A percentile compares a stretch with the other conserved stretches of the same genome.
phyloP scores from a whole-genome alignment of 306 rosid species.

The Begonia peltatifolia region DNA sequence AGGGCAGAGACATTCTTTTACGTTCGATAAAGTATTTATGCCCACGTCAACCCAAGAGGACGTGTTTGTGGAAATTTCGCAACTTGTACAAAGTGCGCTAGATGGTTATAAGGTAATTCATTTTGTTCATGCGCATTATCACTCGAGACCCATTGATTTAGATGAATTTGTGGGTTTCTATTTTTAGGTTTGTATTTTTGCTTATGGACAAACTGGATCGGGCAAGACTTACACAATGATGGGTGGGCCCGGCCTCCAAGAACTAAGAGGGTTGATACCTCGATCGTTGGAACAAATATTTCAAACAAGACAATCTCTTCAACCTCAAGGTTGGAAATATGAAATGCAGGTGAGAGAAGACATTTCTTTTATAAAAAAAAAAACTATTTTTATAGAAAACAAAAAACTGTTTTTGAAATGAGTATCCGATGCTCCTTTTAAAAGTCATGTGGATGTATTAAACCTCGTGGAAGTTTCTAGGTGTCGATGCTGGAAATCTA shows the following conservation, averaged over 20 bases:
- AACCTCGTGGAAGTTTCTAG: conserved; percentile 10
- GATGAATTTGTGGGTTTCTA: conserved; percentile 7
- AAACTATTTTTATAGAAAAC: background rate
- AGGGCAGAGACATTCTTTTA: conserved; percentile 87
- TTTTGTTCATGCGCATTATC: background rate
- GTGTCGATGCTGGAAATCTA: conserved; percentile 98
- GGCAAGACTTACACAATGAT: conserved; percentile 99
- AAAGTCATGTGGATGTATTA: background rate
- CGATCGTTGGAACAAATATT: conserved; percentile 90
- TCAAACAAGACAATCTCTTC: conserved; percentile 65
- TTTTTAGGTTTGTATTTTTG: conserved; percentile 89
- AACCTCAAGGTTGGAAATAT: conserved; percentile 87
- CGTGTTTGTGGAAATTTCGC: conserved; percentile 82
- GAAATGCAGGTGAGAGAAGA: conserved; percentile 72
- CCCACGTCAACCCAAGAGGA: conserved; percentile 76
- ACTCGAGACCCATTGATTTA: background rate
- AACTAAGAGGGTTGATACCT: conserved; percentile 79
- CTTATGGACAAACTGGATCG: conserved; percentile 97
- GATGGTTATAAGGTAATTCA: conserved; percentile 91
- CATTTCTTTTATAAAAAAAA: background rate
- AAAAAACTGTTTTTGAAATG: background rate
- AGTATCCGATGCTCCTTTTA: background rate
- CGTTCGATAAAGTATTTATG: conserved; percentile 79
- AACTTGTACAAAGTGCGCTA: conserved; percentile 97
- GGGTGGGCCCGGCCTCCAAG: conserved; percentile 77